These are phyloP conservation scores for Plectosphaerella cucumerina DNA, from an alignment of 2,329 filamentous ascomycete genomes.

Conservation along the genomic window DNA sequence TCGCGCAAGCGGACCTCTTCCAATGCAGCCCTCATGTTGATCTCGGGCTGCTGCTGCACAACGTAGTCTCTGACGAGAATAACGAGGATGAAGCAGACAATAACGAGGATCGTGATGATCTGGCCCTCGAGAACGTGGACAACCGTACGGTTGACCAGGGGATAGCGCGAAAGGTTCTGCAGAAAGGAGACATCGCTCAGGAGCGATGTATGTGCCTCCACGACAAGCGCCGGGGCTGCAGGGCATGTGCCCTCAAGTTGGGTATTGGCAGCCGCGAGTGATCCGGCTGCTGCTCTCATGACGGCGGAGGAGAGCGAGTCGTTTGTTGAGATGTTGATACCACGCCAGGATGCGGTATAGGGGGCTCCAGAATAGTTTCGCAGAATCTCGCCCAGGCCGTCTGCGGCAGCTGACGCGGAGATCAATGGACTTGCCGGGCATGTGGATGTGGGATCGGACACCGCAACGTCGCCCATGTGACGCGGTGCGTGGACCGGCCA, in stretches of 20 bases:
- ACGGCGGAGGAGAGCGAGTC: conserved; percentile 27
- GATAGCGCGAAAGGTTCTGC: conserved; percentile 61
- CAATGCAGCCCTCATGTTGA: conserved; percentile 72
- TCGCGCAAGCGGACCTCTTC: conserved; percentile 30
- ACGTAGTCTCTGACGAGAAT: conserved; percentile 97
- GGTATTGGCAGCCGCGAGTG: conserved; percentile 16
- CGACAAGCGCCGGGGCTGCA: conserved; percentile 5
- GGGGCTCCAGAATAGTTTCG: conserved; percentile 19
- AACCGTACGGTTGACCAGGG: conserved; percentile 70
- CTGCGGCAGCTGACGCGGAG: conserved; percentile 18
- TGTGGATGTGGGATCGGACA: conserved; percentile 15
- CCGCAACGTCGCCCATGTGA: conserved; percentile 5
- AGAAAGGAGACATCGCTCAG: conserved; percentile 55
- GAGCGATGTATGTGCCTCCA: conserved; percentile 34
- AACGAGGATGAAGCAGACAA: conserved; percentile 92
- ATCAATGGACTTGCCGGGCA: conserved; percentile 31
- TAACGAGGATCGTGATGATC: conserved; percentile 86
- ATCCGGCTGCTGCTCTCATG: conserved; percentile 17
- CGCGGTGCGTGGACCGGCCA: conserved; percentile 2
- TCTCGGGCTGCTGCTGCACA: conserved; percentile 91
- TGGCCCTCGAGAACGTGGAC: conserved; percentile 88
- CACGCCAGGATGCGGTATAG: conserved; percentile 19
- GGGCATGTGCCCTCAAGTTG: conserved; percentile 1
- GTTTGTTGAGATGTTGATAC: conserved; percentile 25
- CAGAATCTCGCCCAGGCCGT: conserved; percentile 27